phyloP scores from a whole-genome alignment of 352 stramenopile genomes.

The Phytophthora multivora region DNA sequence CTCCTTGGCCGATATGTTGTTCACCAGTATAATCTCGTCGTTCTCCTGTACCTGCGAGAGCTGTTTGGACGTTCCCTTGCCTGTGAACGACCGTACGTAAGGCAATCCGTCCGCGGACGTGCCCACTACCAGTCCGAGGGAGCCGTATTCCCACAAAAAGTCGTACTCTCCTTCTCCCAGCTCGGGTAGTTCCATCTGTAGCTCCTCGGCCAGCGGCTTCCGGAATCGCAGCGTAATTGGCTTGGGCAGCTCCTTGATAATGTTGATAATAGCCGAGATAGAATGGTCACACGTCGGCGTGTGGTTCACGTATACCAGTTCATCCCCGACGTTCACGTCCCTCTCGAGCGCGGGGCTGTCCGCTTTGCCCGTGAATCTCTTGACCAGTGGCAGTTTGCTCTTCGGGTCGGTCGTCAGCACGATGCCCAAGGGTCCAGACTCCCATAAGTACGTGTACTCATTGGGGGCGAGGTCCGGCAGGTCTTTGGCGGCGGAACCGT shows the following conservation, averaged over 20 bases:
- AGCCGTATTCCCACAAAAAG: conserved; percentile 84
- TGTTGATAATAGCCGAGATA: conserved; percentile 72
- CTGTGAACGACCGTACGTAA: conserved; percentile 83
- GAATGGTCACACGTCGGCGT: conserved; percentile 71
- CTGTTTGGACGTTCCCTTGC: conserved; percentile 77
- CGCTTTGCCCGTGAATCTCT: conserved; percentile 70
- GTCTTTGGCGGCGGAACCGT: conserved; percentile 48
- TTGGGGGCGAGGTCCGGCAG: conserved; percentile 67
- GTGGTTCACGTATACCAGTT: conserved; percentile 85
- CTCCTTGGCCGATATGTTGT: conserved; percentile 53
- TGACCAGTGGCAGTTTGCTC: conserved; percentile 78
- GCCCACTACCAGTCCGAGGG: conserved; percentile 73
- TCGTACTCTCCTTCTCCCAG: conserved; percentile 77
- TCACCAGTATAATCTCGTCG: conserved; percentile 86
- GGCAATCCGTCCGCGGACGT: conserved; percentile 57
- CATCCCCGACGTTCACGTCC: conserved; percentile 61
- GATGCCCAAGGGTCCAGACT: conserved; percentile 70
- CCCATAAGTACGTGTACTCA: conserved; percentile 84
- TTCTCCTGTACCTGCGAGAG: conserved; percentile 70
- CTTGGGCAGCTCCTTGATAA: conserved; percentile 81
- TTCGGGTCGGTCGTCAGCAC: conserved; percentile 72
- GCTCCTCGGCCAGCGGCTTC: conserved; percentile 53
- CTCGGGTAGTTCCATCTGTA: conserved; percentile 55
- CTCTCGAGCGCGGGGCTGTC: conserved; percentile 49
- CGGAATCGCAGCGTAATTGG: conserved; percentile 80